Base-by-base conservation (phyloP, 805 yeast species). In the Starmera amethionina region DNA sequence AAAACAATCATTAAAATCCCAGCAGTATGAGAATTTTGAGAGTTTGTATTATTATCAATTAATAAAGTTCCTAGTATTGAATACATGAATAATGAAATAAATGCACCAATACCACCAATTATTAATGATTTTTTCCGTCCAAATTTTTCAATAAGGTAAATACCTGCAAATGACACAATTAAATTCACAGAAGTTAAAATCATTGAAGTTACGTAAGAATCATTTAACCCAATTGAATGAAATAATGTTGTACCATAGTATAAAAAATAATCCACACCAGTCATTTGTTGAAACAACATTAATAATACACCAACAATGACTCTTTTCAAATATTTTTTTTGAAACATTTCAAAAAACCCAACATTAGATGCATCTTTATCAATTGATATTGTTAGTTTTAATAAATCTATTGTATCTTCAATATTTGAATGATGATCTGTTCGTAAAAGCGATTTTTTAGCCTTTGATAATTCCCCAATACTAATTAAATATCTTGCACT, bases 241-340 rank as follows among this genome's bases (percentile, higher is more conserved):
- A 81, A 79, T 58, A 79, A 73, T 27, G 75, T 67, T 22, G 82
- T 77, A 56, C 81, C 79, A 56, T 74, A 82, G 68, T 81, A 81
- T 64, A 81, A 77, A 51, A 81, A 71, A 53, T 77, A 79, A 63
- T 81, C 79, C 53, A 79, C 73, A 59, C 88, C 89, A 32, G 85
- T 76, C 52, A 78, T 67, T 63, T 82, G 88, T 56, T 77, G 82
- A 66, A 78, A 72, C 5, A 57, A 56, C 52, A 68, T 73, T 34
- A 68, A 42, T 18, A 64, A 60, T 25, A 67, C 56, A 51, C 74
- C 73, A 22, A 70, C 58, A 37, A 67, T 55, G 25, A 69, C 62
- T 52, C 70, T 63, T 59, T 69, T 67, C 32, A 65, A 46, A 68
- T 55, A 8, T 57, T 51, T 32, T 54, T 52, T 42, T 53, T 54